A percentile compares a stretch with the other conserved stretches of the same genome.
Conservation (phyloP, 768 basidiomycete species). For the Tylopilus sp. region DNA sequence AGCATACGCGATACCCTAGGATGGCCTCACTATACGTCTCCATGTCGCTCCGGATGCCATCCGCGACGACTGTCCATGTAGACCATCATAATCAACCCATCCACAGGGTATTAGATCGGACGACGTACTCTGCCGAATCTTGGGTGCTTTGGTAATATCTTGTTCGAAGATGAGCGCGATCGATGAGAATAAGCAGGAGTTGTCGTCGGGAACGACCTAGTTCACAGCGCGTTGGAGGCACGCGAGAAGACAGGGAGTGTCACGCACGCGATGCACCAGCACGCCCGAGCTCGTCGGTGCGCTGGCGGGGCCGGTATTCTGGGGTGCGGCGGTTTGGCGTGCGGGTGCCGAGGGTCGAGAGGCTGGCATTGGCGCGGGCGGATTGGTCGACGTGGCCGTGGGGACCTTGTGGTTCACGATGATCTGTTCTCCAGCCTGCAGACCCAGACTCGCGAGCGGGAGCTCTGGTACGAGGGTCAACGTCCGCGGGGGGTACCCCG, state of each 20-base stretch:
- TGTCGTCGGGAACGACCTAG: constrained; percentile 93
- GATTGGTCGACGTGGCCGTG: constrained; percentile 9
- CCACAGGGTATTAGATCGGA: not conserved
- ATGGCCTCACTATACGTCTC: constrained; percentile 81
- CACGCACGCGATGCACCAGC: constrained; percentile 65
- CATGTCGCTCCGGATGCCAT: constrained; percentile 70
- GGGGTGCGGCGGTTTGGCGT: constrained; percentile 12
- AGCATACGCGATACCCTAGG: constrained; percentile 58
- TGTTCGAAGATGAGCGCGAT: constrained; percentile 85
- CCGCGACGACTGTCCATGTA: constrained; percentile 66
- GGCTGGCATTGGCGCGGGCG: constrained; percentile 9
- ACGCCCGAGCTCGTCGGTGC: constrained; percentile 62
- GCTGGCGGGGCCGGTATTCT: constrained; percentile 45
- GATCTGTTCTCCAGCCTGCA: constrained; percentile 80
- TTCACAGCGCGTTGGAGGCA: not conserved
- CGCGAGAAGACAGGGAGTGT: not conserved
- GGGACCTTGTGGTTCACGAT: constrained; percentile 56
- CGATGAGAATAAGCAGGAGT: constrained; percentile 90
- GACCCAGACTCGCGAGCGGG: constrained; percentile 71
- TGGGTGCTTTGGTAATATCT: constrained; percentile 62
- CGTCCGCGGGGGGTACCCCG: constrained; percentile 80
- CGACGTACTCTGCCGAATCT: constrained; percentile 68
- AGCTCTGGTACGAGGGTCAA: constrained; percentile 72
- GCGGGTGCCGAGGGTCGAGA: constrained; percentile 15
- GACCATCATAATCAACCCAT: constrained; percentile 4